Conservation (phyloP, 352 stramenopile genomes). For the Plasmopara muralis region DNA sequence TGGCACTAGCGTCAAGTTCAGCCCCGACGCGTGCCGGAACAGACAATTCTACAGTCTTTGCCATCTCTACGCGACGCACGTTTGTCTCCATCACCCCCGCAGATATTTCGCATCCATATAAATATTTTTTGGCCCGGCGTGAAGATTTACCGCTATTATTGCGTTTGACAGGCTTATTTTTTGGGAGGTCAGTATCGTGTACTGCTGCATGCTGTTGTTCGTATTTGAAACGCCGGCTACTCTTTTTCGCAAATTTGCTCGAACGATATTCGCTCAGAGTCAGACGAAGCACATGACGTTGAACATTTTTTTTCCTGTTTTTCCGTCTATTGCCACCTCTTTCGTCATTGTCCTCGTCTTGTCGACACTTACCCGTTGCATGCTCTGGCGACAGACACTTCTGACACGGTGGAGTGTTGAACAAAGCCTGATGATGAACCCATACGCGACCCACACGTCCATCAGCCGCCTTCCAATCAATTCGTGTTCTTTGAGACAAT, state of each 20-base stretch:
- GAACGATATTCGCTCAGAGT: constrained; percentile 9
- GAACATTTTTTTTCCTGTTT: constrained; percentile 9
- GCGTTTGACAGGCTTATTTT: constrained; percentile 9
- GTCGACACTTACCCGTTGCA: constrained; percentile 15
- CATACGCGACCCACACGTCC: constrained; percentile 24
- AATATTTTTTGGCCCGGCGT: constrained; percentile 3
- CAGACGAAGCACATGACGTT: constrained; percentile 24
- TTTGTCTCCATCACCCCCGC: constrained; percentile 2
- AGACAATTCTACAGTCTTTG: neutral
- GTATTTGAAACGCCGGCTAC: constrained; percentile 20
- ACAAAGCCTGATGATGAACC: constrained; percentile 42
- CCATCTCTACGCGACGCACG: constrained; percentile 8
- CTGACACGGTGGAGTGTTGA: constrained; percentile 27
- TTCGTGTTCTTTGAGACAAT: constrained; percentile 27
- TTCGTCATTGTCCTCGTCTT: constrained; percentile 6
- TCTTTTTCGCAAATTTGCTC: constrained; percentile 11
- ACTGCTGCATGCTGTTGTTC: constrained; percentile 10
- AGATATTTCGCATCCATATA: constrained; percentile 9
- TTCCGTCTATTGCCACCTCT: constrained; percentile 13
- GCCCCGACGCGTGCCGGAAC: neutral
- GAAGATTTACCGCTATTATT: constrained; percentile 1
- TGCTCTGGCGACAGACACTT: constrained; percentile 33
- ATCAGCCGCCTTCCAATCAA: constrained; percentile 35
- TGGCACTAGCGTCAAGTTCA: neutral
- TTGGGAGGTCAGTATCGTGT: constrained; percentile 1